Evolutionary conservation across 2,329 filamentous ascomycete genomes (phyloP), one percentile per base, ranked within the genome.

Genomic region (Lasiodiplodia hormozganensis): DNA sequence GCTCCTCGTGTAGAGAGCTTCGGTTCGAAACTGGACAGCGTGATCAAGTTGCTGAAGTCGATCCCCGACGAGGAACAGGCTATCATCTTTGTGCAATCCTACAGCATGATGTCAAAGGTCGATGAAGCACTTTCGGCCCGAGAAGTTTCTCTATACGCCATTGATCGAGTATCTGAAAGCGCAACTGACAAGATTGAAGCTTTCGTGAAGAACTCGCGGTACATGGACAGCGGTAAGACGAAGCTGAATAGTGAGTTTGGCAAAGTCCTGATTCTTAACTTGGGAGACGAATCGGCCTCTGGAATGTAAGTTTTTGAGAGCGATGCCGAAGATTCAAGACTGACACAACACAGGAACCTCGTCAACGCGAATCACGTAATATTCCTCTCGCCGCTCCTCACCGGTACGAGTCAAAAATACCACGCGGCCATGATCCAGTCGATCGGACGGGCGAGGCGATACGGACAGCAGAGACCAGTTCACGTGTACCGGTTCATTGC

Each of bases 401-500:
- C 82, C 0, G 74, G 79, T 43, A 83, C 81, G 0, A 83, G 87
- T 57, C 83, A 87, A 54, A 79, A 83, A 5, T 91, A 89, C 73
- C 81, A 87, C 0, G 81, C 85, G 0, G 82, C 84, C 0, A 90
- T 90, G 85, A 85, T 82, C 0, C 89, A 92, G 70, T 88, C 88
- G 0, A 86, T 90, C 23, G 89, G 89, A 2, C 84, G 89, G 47
- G 83, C 84, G 10, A 82, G 84, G 6, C 82, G 89, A 2, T 88
- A 85, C 68, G 86, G 87, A 0, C 89, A 92, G 73, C 76, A 78
- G 47, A 86, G 85, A 72, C 74, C 76, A 1, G 88, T 91, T 2
- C 81, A 87, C 65, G 83, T 90, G 18, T 89, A 89, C 73, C 84
- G 95, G 2, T 89, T 98, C 23, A 90, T 97, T 10, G 96, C 93